These are phyloP conservation scores for Ceratobasidium sp. DNA, from an alignment of 1,284 basidiomycete species.

Conservation along the genomic window DNA sequence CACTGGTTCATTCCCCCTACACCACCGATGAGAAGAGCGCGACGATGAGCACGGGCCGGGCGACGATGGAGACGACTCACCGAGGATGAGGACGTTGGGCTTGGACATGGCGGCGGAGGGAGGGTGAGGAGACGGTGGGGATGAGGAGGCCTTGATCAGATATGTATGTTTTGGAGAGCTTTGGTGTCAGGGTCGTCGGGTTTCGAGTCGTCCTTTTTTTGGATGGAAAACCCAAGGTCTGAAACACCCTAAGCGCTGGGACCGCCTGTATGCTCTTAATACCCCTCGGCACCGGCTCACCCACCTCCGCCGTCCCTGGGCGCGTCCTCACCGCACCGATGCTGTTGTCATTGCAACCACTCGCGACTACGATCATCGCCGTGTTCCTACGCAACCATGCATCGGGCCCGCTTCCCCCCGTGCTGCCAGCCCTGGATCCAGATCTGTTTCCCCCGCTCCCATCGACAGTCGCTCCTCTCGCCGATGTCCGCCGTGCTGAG, in stretches of 20 bases:
- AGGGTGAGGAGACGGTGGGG: conserved; percentile 36
- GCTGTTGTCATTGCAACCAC: conserved; percentile 22
- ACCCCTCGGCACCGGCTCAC: not conserved
- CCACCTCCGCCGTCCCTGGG: not conserved
- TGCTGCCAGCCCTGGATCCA: conserved; percentile 1
- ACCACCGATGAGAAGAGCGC: conserved; percentile 18
- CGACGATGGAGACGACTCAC: conserved; percentile 55
- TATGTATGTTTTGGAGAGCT: conserved; percentile 31
- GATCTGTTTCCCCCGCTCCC: not conserved
- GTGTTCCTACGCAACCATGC: conserved; percentile 20
- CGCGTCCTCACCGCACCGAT: not conserved
- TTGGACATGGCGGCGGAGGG: conserved; percentile 55
- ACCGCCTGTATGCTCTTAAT: not conserved
- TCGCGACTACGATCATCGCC: not conserved
- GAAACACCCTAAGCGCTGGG: conserved; percentile 4
- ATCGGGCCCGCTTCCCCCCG: conserved; percentile 13
- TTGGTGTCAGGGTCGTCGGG: conserved; percentile 24
- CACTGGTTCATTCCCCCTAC: conserved; percentile 79
- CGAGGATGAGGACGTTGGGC: conserved; percentile 81
- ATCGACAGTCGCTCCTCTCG: not conserved
- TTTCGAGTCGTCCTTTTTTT: conserved; percentile 10
- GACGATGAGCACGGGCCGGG: not conserved
- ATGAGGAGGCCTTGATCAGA: conserved; percentile 46
- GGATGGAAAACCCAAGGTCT: conserved; percentile 2
- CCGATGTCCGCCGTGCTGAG: conserved; percentile 8